phyloP scores from a whole-genome alignment of 495 filamentous ascomycete genomes.

The Ascobolus immersus region DNA sequence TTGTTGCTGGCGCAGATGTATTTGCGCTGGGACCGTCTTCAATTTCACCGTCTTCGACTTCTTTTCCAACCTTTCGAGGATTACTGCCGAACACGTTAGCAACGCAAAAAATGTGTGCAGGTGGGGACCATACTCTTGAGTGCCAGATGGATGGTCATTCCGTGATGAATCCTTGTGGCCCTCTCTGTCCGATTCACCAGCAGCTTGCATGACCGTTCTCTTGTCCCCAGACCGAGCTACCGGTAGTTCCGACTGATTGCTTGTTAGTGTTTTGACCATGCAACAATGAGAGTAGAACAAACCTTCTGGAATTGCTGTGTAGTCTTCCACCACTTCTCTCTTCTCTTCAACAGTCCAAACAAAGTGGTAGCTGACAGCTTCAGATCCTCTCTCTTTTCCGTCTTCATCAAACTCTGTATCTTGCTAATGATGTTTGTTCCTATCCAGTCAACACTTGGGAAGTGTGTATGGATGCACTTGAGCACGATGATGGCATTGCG shows the following conservation, averaged over 20 bases:
- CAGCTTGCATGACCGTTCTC: constrained; percentile 15
- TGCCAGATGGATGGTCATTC: constrained; percentile 1
- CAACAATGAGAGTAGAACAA: constrained; percentile 9
- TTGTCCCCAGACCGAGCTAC: constrained; percentile 18
- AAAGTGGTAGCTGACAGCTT: constrained; percentile 71
- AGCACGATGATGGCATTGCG: constrained; percentile 83
- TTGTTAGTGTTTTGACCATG: constrained; percentile 5
- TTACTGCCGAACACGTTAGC: too few relatives aligned
- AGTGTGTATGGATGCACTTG: constrained; percentile 49
- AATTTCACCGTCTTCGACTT: too few relatives aligned
- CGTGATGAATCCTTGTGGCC: constrained; percentile 3
- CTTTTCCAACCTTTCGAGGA: too few relatives aligned
- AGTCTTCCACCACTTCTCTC: constrained; percentile 20
- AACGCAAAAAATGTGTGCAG: too few relatives aligned
- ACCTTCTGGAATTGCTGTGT: constrained; percentile 22
- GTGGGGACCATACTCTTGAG: too few relatives aligned
- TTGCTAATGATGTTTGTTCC: constrained; percentile 41
- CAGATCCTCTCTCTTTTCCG: constrained; percentile 61
- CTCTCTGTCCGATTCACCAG: constrained; percentile 18
- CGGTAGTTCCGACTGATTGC: constrained; percentile 4
- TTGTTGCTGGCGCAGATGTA: too few relatives aligned
- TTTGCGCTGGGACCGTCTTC: too few relatives aligned
- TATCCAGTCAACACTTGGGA: constrained; percentile 75
- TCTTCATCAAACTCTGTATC: constrained; percentile 38
- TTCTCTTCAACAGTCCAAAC: constrained; percentile 52